phyloP scores from a whole-genome alignment of 2,329 filamentous ascomycete species.

The Cytospora piceicola region DNA sequence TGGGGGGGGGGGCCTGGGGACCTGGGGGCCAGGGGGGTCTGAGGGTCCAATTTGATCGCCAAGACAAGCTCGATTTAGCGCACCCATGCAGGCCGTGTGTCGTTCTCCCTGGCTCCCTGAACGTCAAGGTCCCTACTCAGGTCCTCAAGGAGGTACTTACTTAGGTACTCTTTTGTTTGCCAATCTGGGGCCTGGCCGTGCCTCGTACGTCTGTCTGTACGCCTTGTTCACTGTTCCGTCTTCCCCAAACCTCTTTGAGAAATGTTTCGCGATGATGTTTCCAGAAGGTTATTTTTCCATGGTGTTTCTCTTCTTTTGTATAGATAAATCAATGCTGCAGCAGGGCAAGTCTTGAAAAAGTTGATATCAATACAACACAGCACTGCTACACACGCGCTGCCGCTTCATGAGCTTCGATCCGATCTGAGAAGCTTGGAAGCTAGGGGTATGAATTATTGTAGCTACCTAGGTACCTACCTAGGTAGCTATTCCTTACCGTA shows the following conservation, averaged over 20 bases:
- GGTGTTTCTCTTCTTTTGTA: no score
- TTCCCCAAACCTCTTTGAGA: background rate
- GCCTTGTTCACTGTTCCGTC: background rate
- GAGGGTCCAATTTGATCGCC: constrained; percentile 19
- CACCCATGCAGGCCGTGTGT: background rate
- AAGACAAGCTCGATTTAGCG: constrained; percentile 18
- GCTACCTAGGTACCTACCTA: no score
- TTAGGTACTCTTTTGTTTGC: background rate
- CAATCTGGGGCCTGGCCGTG: background rate
- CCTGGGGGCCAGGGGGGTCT: background rate
- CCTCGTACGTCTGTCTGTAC: background rate
- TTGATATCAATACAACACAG: background rate
- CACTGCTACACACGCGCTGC: background rate
- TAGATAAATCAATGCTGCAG: background rate
- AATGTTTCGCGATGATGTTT: background rate
- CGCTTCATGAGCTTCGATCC: background rate
- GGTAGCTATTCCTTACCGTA: no score
- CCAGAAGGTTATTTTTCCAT: background rate
- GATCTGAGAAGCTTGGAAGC: background rate
- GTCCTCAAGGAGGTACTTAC: no score
- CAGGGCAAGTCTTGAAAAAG: no score
- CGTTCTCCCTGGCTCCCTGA: background rate
- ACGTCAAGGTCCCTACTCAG: no score
- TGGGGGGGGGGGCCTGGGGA: no score
- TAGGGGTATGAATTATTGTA: background rate